Evolutionary conservation across 2,329 filamentous ascomycete genomes (phyloP), one percentile per base, ranked within the genome.

Genomic region (Onygenales sp.): DNA sequence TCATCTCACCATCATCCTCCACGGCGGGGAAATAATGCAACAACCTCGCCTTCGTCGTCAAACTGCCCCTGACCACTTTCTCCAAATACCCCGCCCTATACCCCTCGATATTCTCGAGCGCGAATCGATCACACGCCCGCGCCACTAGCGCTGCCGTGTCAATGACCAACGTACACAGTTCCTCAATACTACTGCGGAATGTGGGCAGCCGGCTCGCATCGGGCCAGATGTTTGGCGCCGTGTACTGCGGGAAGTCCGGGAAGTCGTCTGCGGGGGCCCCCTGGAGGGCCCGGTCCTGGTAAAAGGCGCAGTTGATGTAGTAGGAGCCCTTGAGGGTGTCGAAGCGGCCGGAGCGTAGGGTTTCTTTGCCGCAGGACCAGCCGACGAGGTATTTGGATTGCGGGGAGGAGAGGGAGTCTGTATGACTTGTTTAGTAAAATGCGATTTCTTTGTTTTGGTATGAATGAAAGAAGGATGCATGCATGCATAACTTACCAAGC

Each of bases 191-290:
- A 39, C 75, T 70, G 55, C 81, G 80, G 72, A 96, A 96, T 0
- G 86, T 86, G 0, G 89, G 87, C 1, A 97, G 76, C 1, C 81
- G 74, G 3, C 74, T 69, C 48, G 84, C 77, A 0, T 75, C 69
- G 0, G 92, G 93, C 93, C 93, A 98, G 54, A 95, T 78, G 66
- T 96, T 97, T 0, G 88, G 84, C 5, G 87, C 85, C 1, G 93
- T 86, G 69, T 97, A 96, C 70, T 95, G 91, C 2, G 89, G 84
- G 63, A 95, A 88, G 54, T 85, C 69, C 2, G 70, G 63, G 55
- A 66, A 71, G 11, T 60, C 60, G 13, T 66, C 64, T 38, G 64
- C 66, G 0, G 71, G 68, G 5, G 69, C 66, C 42, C 63, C 66
- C 33, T 74, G 64, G 2, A 75, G 59, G 0, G 59, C 52, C 6